Evolutionary conservation across 495 filamentous ascomycete genomes (phyloP).

Genomic region (Tuber brumale): DNA sequence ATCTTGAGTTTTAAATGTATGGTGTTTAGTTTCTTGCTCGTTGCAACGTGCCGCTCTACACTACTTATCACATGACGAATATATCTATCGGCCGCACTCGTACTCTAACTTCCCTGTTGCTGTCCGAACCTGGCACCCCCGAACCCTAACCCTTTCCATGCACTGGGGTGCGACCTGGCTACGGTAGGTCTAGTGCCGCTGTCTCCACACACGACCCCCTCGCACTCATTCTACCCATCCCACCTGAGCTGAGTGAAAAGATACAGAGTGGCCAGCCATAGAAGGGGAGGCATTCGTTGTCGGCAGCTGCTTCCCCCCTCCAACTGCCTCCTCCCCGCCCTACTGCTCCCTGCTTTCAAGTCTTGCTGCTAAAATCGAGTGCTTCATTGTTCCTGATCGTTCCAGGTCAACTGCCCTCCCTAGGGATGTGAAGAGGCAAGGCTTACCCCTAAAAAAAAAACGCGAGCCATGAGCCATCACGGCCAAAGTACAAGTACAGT

Average conservation of each 20-base stretch:
- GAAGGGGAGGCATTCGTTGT: conserved; percentile 22
- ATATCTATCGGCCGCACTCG: too few relatives aligned
- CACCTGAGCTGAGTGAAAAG: conserved; percentile 17
- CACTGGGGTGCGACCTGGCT: conserved; percentile 14
- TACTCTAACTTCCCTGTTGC: background rate
- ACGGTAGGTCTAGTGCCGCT: conserved; percentile 31
- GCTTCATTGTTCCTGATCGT: conserved; percentile 33
- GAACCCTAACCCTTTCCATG: conserved; percentile 36
- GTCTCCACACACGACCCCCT: conserved; percentile 33
- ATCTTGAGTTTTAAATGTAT: too few relatives aligned
- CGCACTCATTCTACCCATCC: conserved; percentile 1
- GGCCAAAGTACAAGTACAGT: too few relatives aligned
- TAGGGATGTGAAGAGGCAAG: background rate
- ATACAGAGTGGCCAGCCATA: conserved; percentile 29
- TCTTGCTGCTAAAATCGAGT: conserved; percentile 22
- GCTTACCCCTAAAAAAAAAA: background rate
- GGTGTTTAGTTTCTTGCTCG: too few relatives aligned
- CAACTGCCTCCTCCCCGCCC: conserved; percentile 3
- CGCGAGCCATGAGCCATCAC: background rate
- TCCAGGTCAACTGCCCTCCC: background rate
- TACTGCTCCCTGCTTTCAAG: background rate
- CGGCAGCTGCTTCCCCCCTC: conserved; percentile 9
- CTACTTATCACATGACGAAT: too few relatives aligned
- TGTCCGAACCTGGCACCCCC: conserved; percentile 19
- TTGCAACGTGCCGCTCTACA: too few relatives aligned